Evolutionary conservation across 768 basidiomycete genomes (phyloP).

Genomic region (Filobasidium wieringae): DNA sequence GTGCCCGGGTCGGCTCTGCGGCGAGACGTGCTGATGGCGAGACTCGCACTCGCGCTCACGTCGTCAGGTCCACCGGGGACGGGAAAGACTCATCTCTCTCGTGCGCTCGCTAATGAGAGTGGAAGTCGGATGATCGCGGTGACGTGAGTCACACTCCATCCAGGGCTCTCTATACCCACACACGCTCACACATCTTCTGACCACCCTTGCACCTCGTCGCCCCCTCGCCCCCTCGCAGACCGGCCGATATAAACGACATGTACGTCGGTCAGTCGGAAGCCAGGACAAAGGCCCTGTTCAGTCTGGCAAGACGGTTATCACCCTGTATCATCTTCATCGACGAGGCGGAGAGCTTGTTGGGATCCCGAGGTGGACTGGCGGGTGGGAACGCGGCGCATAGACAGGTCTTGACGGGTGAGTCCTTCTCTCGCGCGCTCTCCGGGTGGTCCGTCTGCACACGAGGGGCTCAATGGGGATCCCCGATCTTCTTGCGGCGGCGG

Average conservation of each 20-base stretch:
- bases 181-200: no score
- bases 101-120: constrained; percentile 83
- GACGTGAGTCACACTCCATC: constrained; percentile 15
- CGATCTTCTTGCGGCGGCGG: background rate
- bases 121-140: constrained; percentile 86
- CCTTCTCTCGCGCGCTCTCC: background rate
- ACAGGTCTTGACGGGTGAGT: constrained; percentile 46
- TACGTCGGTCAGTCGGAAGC: constrained; percentile 36
- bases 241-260: constrained; percentile 89
- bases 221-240: constrained; percentile 43
- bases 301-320: constrained; percentile 67
- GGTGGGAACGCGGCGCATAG: constrained; percentile 73
- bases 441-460: no score
- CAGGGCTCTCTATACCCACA: no score
- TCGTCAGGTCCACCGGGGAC: constrained; percentile 46
- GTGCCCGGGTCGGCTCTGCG: constrained; percentile 73
- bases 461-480: no score
- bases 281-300: constrained; percentile 69
- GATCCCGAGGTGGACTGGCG: constrained; percentile 64
- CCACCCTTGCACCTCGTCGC: no score
- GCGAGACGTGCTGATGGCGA: constrained; percentile 87
- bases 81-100: constrained; percentile 81
- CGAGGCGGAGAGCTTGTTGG: constrained; percentile 86
- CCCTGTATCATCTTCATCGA: constrained; percentile 92
- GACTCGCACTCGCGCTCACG: constrained; percentile 81